Conservation (phyloP, 768 basidiomycete species). For the Hericium alpestre region DNA sequence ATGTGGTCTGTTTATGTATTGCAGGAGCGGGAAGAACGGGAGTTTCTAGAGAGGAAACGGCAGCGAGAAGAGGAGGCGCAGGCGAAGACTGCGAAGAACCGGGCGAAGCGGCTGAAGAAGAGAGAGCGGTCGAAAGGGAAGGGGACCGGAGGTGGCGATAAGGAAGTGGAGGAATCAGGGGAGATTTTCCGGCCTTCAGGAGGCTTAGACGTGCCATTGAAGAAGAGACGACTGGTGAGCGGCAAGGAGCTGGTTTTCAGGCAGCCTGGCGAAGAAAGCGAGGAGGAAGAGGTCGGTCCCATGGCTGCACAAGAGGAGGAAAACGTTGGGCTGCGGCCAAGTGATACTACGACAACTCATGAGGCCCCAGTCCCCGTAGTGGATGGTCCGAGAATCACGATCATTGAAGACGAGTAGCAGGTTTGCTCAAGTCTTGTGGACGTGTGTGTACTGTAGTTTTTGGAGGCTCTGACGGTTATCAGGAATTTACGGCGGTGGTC, state of each 20-base stretch:
- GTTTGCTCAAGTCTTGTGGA: no score
- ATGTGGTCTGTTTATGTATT: neutral
- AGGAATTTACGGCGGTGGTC: no score
- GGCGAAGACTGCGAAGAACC: constrained; percentile 90
- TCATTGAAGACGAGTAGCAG: constrained; percentile 1
- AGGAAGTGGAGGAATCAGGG: constrained; percentile 10
- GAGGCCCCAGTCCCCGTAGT: neutral
- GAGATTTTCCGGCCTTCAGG: neutral
- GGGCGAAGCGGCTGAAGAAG: constrained; percentile 88
- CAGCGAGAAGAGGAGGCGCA: constrained; percentile 65
- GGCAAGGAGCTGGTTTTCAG: neutral
- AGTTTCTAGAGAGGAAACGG: constrained; percentile 65
- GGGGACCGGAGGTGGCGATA: neutral
- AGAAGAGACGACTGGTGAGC: neutral
- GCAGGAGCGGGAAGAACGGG: constrained; percentile 61
- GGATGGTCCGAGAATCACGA: neutral
- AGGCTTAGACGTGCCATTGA: neutral
- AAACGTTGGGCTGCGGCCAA: neutral
- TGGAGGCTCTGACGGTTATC: no score
- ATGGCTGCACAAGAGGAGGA: neutral
- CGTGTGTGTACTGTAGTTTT: no score
- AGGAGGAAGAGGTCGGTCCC: neutral
- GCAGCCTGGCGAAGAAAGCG: neutral
- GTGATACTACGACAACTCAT: neutral
- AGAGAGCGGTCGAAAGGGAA: constrained; percentile 52